Percentiles rank a stretch among this genome's conserved stretches.
phyloP scores from a whole-genome alignment of 176 grass and related monocot species.

The Musa troglodytarum region DNA sequence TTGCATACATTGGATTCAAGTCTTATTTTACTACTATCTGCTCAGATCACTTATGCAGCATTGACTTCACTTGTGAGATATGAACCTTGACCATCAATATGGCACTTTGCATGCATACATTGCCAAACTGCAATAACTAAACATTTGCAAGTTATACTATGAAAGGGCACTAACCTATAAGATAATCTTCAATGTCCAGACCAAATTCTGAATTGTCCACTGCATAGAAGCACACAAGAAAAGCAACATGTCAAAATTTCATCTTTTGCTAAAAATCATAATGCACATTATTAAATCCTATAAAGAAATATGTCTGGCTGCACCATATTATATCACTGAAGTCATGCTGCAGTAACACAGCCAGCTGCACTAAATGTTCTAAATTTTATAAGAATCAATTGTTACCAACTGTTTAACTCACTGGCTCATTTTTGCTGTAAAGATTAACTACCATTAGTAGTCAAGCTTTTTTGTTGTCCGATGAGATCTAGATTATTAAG shows the following conservation, averaged over 20 bases:
- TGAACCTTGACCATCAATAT: too few relatives aligned
- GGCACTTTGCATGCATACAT: not conserved
- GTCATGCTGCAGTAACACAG: too few relatives aligned
- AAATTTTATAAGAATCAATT: too few relatives aligned
- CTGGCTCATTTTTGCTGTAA: too few relatives aligned
- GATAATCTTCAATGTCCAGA: constrained; percentile 91
- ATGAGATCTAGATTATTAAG: not conserved
- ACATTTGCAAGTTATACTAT: not conserved
- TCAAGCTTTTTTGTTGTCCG: too few relatives aligned
- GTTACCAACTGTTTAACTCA: too few relatives aligned
- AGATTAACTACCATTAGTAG: too few relatives aligned
- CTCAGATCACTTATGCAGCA: too few relatives aligned
- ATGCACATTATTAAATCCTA: not conserved
- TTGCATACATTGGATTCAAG: too few relatives aligned
- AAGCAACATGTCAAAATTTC: constrained; percentile 1
- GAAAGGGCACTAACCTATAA: constrained; percentile 39
- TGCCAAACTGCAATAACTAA: not conserved
- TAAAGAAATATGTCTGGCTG: not conserved
- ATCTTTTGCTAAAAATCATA: not conserved
- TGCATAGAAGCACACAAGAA: constrained; percentile 28
- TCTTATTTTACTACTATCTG: not conserved
- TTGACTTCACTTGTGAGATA: too few relatives aligned
- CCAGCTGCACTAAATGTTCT: too few relatives aligned
- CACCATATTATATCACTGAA: too few relatives aligned
- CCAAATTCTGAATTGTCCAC: constrained; percentile 72